Conservation (phyloP, 495 filamentous ascomycete species). For the Aspergillus campestris region DNA sequence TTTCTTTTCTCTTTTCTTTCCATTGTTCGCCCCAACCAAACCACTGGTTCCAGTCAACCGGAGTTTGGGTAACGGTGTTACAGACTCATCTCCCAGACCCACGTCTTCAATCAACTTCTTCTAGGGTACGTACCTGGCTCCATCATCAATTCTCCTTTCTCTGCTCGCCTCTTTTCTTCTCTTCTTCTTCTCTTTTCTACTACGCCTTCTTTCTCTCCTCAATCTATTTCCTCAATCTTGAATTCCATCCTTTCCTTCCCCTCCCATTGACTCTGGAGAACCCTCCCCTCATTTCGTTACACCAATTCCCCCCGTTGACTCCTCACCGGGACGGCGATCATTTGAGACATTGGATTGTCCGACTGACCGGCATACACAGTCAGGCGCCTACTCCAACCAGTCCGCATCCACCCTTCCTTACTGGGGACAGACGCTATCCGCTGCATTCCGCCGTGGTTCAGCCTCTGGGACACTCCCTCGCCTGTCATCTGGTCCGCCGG, state of each 20-base stretch:
- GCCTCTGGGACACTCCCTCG: constrained; percentile 2
- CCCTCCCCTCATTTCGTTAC: background rate
- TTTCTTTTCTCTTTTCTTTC: no score
- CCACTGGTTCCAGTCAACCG: no score
- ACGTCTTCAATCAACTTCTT: background rate
- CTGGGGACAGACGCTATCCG: constrained; percentile 5
- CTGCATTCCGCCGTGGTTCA: constrained; percentile 6
- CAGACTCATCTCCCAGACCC: background rate
- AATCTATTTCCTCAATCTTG: background rate
- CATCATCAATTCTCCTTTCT: background rate
- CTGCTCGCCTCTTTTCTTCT: constrained; percentile 1
- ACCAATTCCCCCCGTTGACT: background rate
- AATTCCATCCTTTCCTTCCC: constrained; percentile 7
- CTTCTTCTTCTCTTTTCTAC: constrained; percentile 3
- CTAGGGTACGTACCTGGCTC: background rate
- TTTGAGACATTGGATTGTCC: constrained; percentile 12
- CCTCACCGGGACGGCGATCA: background rate
- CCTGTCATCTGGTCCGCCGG: background rate
- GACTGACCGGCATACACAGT: constrained; percentile 9
- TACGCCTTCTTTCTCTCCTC: constrained; percentile 2
- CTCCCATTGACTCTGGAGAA: constrained; percentile 2
- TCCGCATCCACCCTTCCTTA: constrained; percentile 6
- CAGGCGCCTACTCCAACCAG: constrained; percentile 13
- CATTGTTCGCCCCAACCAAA: no score
- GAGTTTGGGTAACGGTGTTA: background rate